phyloP scores from a whole-genome alignment of 2,329 filamentous ascomycete species.

The Periconia digitata region DNA sequence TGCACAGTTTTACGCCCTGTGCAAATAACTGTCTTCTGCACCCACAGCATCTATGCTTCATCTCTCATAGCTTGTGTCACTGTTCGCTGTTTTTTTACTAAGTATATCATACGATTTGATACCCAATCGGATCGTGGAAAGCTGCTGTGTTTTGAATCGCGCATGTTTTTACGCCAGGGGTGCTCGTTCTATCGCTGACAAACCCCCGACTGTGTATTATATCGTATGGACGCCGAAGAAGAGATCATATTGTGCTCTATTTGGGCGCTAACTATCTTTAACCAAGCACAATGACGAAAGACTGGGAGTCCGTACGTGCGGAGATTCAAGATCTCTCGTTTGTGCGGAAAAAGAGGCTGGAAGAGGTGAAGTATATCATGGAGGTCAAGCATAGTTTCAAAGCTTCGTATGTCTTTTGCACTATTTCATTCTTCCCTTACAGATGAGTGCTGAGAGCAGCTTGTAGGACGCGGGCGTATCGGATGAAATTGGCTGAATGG shows the following conservation, averaged over 20 bases:
- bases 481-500: constrained; percentile 43
- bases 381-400: constrained; percentile 34
- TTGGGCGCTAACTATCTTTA: no score
- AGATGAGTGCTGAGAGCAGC: no score
- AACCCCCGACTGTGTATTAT: no score
- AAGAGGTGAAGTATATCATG: constrained; percentile 38
- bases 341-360: constrained; percentile 34
- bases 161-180: no score
- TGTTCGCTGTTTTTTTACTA: background rate
- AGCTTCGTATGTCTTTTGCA: constrained; percentile 32
- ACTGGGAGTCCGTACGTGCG: constrained; percentile 29
- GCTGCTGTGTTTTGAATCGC: no score
- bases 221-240: no score
- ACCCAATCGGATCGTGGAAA: no score
- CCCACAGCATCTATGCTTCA: background rate
- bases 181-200: no score
- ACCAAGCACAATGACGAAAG: constrained; percentile 41
- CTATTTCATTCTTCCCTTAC: background rate
- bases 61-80: background rate
- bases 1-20: no score
- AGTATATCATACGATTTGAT: background rate
- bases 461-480: constrained; percentile 39
- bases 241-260: no score
- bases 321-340: constrained; percentile 38
- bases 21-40: background rate